Evolutionary conservation across 2,329 filamentous ascomycete species (phyloP), one percentile per base, ranked within the genome.

Genomic region (Talaromyces verruculosus): DNA sequence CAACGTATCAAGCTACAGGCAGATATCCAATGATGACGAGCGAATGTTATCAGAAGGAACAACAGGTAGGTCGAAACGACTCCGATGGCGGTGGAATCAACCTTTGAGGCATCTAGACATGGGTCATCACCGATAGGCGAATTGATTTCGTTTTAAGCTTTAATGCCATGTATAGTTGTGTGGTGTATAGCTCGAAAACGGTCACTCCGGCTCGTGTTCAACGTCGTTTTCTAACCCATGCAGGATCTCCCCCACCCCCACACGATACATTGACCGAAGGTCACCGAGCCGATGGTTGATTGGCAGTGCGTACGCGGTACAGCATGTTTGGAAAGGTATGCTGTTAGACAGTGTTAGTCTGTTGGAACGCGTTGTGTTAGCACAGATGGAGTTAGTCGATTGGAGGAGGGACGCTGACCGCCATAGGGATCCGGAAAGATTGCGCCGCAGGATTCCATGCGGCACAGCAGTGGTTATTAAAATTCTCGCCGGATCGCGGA

Each of bases 1-100:
- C 37, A 57, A 41, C 30, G 53, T 57, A 57, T 37, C 51, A n/a
- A 57, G 30, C 51, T 37, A 57, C 51, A 57, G 30, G 11, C 17
- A 37, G 17, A 5, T 37, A 39, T 37, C 53, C 33, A 57, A 57
- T 37, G 22, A 57, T 15, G n/a, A 13, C 13, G 33, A 57, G 33
- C 33, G 11, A 22, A 62, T 33, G 19, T 22, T 28, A 37, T 51
- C 33, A n/a, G 47, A 53, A 39, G 5, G 13, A 28, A 30, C 19
- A 51, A 17, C 33, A 39, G 45, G n/a, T 62, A 62, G 45, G 60
- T 62, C 45, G 60, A 51, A 51, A 62, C 60, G 60, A 39, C 33
- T 28, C 8, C 45, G 10, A 53, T 25, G 57, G 37, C 57, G 17
- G 57, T 60, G 17, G 37, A 19, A 53, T 8, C 10, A 15, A 39